Evolutionary conservation across 2,329 filamentous ascomycete genomes (phyloP), one percentile per base, ranked within the genome.

Genomic region (Hirsutella rhossiliensis): DNA sequence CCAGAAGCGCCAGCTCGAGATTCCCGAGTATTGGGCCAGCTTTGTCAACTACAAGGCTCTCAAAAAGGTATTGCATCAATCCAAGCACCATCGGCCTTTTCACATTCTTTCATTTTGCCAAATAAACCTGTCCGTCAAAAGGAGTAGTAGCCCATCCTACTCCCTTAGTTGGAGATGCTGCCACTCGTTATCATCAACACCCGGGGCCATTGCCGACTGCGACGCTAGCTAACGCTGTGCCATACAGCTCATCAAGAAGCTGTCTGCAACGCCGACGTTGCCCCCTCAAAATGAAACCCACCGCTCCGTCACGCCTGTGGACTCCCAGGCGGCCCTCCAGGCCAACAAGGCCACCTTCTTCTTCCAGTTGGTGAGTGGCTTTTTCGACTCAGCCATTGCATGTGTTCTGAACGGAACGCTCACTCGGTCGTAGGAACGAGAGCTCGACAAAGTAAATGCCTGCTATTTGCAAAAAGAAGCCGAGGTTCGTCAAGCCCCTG

Each of bases 11-110:
- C 92, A 98, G 76, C 86, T 98, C 59, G 92, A 98, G 65, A 89
- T 98, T 48, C 92, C 92, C 48, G 92, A 98, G 76, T 98, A 98
- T 82, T 90, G 92, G 49, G 88, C 90, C 52, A 96, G 89, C 67
- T 98, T 98, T 62, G 89, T 97, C 56, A 96, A 98, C 68, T 98
- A 98, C 73, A 98, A 98, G 71, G 89, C 88, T 48, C 74, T 98
- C 55, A 98, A 98, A 68, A 97, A 97, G 87, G 92, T 94, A 9
- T 27, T 36, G 20, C 32, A 29, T 42, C 11, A 12, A 27, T 27
- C 11, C n/a, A 31, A 18, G 18, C 19, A 19, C 20, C 27, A 1
- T 15, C 15, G 12, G 17, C 11, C 17, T 34, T n/a, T 6, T 13
- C 15, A 27, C 11, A 11, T 7, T 23, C 38, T 27, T 27, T 27